Evolutionary conservation across 2,329 filamentous ascomycete species (phyloP).

Genomic region (Lachnellula hyalina): DNA sequence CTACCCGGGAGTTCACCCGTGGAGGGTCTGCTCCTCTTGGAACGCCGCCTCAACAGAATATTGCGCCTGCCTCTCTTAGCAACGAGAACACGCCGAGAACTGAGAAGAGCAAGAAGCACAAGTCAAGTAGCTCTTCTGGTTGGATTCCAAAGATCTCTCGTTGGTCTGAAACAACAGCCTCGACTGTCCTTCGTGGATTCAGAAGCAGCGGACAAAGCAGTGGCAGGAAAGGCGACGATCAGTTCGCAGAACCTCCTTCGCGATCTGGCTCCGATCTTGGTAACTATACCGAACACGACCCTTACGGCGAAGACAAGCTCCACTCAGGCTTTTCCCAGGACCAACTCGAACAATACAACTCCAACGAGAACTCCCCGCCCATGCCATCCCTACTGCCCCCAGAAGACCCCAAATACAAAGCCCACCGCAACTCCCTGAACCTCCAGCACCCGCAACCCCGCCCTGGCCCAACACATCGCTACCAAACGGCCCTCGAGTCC

Average conservation of each 20-base stretch:
- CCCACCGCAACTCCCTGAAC: constrained; percentile 74
- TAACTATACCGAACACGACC: constrained; percentile 56
- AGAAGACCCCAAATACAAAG: constrained; percentile 75
- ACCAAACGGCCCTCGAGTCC: constrained; percentile 67
- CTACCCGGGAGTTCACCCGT: constrained; percentile 48
- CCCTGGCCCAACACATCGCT: constrained; percentile 66
- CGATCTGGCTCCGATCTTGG: constrained; percentile 71
- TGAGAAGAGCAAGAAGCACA: constrained; percentile 79
- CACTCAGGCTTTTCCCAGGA: constrained; percentile 52
- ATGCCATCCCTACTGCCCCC: constrained; percentile 27
- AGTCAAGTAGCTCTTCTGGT: constrained; percentile 72
- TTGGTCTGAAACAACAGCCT: constrained; percentile 95
- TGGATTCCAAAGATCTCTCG: constrained; percentile 90
- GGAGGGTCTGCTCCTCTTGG: constrained; percentile 50
- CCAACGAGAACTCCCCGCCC: constrained; percentile 10
- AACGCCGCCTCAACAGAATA: constrained; percentile 51
- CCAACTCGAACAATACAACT: constrained; percentile 32
- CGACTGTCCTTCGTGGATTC: constrained; percentile 75
- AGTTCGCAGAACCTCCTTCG: constrained; percentile 49
- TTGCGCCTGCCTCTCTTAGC: constrained; percentile 45
- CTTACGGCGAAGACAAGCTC: constrained; percentile 56
- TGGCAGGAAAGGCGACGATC: constrained; percentile 56
- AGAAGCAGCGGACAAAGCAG: constrained; percentile 56
- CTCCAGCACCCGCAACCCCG: constrained; percentile 75
- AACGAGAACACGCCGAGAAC: constrained; percentile 71